Evolutionary conservation across 441 rosid genomes (phyloP).

Genomic region (Aquilaria agallochum): DNA sequence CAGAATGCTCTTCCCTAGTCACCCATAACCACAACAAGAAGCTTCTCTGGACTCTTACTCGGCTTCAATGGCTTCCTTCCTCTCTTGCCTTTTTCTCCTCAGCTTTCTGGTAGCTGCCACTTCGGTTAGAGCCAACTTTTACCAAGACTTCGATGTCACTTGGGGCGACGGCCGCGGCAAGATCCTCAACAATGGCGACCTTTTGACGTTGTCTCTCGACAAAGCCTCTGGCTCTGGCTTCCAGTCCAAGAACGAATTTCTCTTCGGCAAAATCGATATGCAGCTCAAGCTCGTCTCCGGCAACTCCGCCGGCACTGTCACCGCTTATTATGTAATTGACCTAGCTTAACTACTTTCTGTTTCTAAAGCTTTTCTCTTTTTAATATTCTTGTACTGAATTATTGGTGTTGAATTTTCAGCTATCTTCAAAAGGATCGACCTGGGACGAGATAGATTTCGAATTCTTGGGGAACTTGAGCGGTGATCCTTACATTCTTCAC

Average conservation of each 20-base stretch:
- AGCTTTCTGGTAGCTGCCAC: conserved; percentile 8
- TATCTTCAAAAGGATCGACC: conserved; percentile 20
- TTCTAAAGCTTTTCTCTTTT: not conserved
- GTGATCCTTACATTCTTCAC: conserved; percentile 63
- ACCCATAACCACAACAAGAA: not conserved
- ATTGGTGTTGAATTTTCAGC: conserved; percentile 11
- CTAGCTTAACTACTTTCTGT: not conserved
- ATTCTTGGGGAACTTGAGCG: conserved; percentile 52
- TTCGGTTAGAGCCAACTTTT: conserved; percentile 17
- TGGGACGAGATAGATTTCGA: conserved; percentile 71
- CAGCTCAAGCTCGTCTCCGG: conserved; percentile 43
- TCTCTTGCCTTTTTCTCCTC: not conserved
- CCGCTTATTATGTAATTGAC: conserved; percentile 37
- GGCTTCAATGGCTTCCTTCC: not conserved
- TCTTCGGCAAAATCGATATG: conserved; percentile 41
- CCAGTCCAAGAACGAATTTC: conserved; percentile 27
- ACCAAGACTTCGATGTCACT: conserved; percentile 31
- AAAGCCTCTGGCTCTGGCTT: conserved; percentile 46
- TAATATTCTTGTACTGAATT: too few relatives aligned
- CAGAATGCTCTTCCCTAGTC: too few relatives aligned
- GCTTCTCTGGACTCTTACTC: not conserved
- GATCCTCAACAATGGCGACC: conserved; percentile 30
- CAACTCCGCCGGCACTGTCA: conserved; percentile 45
- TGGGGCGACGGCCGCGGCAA: conserved; percentile 43
- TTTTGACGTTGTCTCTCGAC: conserved; percentile 39